A percentile compares a stretch with the other conserved stretches of the same genome.
Evolutionary conservation across 495 filamentous ascomycete genomes (phyloP).

Genomic region (Extremus antarcticus): DNA sequence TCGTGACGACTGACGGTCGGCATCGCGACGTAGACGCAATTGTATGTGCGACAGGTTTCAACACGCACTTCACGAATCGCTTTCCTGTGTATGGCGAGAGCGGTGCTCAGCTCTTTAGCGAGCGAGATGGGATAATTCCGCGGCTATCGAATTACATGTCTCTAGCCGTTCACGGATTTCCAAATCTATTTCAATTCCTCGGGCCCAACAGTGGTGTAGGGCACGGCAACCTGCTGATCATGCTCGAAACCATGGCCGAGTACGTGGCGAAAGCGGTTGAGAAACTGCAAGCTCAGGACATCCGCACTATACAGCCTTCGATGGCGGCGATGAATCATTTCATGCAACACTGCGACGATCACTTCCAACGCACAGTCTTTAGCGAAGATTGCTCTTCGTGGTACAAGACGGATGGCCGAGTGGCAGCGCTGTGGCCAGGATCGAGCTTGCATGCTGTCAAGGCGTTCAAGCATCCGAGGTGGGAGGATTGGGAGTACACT

Average conservation of each 20-base stretch:
- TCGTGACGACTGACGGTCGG: constrained; percentile 25
- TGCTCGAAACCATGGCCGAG: constrained; percentile 23
- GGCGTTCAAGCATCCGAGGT: constrained; percentile 18
- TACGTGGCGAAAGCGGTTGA: constrained; percentile 15
- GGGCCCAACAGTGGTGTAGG: constrained; percentile 29
- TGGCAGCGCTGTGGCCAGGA: constrained; percentile 23
- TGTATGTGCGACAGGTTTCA: constrained; percentile 31
- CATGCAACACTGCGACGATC: neutral
- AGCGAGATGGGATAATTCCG: constrained; percentile 16
- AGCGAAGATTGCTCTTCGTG: constrained; percentile 3
- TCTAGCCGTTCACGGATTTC: constrained; percentile 23
- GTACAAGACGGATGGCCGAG: constrained; percentile 5
- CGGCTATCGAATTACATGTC: constrained; percentile 23
- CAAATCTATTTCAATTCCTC: constrained; percentile 28
- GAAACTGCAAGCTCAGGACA: constrained; percentile 11
- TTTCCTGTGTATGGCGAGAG: constrained; percentile 22
- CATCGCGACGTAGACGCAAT: constrained; percentile 25
- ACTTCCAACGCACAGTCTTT: constrained; percentile 8
- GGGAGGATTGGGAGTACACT: constrained; percentile 23
- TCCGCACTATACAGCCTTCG: constrained; percentile 3
- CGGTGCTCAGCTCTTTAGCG: neutral
- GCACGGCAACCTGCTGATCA: constrained; percentile 24
- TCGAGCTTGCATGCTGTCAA: constrained; percentile 23
- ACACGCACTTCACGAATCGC: constrained; percentile 23
- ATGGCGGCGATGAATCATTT: constrained; percentile 4